Conservation (phyloP, 2,329 filamentous ascomycete species). For the Davidsoniella australis region DNA sequence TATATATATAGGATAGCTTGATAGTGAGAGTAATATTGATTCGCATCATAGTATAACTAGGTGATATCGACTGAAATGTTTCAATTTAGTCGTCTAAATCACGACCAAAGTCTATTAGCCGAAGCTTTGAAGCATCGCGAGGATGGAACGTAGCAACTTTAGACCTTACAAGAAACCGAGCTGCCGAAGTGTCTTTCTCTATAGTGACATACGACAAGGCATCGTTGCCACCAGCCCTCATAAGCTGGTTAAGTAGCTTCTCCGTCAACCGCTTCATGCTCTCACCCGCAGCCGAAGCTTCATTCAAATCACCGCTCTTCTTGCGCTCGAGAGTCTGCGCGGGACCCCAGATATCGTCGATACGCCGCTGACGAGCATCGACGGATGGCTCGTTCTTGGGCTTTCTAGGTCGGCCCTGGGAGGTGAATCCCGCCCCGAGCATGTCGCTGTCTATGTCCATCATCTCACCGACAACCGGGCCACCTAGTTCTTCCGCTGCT, state of each 20-base stretch:
- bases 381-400: constrained; percentile 25
- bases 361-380: constrained; percentile 39
- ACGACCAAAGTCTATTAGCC: constrained; percentile 46
- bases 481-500: constrained; percentile 68
- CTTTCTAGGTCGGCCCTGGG: constrained; percentile 39
- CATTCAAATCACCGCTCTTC: constrained; percentile 22
- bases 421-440: constrained; percentile 41
- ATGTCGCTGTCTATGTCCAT: constrained; percentile 45
- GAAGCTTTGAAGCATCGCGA: constrained; percentile 40
- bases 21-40: too few relatives aligned
- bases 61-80: not conserved
- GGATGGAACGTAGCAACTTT: constrained; percentile 52
- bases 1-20: too few relatives aligned
- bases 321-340: constrained; percentile 16
- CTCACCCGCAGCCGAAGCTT: constrained; percentile 31
- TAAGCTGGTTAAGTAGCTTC: constrained; percentile 39
- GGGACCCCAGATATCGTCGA: constrained; percentile 46
- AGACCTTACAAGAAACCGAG: constrained; percentile 45
- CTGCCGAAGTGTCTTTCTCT: constrained; percentile 42
- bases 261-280: constrained; percentile 46
- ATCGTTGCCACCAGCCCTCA: constrained; percentile 35
- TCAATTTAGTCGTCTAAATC: constrained; percentile 35
- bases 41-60: too few relatives aligned
- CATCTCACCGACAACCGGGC: constrained; percentile 62
- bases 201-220: constrained; percentile 41